phyloP scores from a whole-genome alignment of 345 rosid species.

The Eutrema japonicum region DNA sequence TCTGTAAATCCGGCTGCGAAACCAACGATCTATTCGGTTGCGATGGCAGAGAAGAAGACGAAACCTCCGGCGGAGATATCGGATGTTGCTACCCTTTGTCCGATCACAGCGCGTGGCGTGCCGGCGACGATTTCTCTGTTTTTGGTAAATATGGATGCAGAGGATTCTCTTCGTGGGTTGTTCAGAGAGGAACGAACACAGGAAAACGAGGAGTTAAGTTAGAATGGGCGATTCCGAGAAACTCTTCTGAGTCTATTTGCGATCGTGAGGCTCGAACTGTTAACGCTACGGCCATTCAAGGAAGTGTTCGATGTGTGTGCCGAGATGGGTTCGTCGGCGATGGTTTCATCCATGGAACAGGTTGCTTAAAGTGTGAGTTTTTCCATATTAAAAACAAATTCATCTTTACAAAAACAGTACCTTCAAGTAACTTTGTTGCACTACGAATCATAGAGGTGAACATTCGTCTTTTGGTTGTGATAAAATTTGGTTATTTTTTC shows the following conservation, averaged over 20 bases:
- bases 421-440: no score
- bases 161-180: slow-evolving; percentile 81
- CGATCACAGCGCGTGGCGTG: slow-evolving; percentile 67
- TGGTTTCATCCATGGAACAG: slow-evolving; percentile 65
- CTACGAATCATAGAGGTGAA: no score
- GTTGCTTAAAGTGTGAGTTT: slow-evolving; percentile 74
- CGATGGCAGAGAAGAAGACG: slow-evolving; percentile 50
- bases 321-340: slow-evolving; percentile 74
- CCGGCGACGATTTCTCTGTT: slow-evolving; percentile 64
- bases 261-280: slow-evolving; percentile 52
- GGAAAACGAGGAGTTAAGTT: slow-evolving; percentile 80
- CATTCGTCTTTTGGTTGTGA: no score
- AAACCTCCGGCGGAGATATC: slow-evolving; percentile 49
- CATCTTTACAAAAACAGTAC: no score
- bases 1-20: slow-evolving; percentile 74
- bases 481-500: no score
- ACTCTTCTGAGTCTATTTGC: slow-evolving; percentile 52
- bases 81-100: slow-evolving; percentile 86
- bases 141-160: slow-evolving; percentile 80
- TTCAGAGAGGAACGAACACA: slow-evolving; percentile 54
- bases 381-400: no score
- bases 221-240: slow-evolving; percentile 80
- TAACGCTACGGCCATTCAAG: slow-evolving; percentile 65
- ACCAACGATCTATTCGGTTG: slow-evolving; percentile 65
- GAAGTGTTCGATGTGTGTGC: slow-evolving; percentile 70